Conservation (phyloP, 1,284 basidiomycete genomes). For the Leccinum olivaceoglutinosum region DNA sequence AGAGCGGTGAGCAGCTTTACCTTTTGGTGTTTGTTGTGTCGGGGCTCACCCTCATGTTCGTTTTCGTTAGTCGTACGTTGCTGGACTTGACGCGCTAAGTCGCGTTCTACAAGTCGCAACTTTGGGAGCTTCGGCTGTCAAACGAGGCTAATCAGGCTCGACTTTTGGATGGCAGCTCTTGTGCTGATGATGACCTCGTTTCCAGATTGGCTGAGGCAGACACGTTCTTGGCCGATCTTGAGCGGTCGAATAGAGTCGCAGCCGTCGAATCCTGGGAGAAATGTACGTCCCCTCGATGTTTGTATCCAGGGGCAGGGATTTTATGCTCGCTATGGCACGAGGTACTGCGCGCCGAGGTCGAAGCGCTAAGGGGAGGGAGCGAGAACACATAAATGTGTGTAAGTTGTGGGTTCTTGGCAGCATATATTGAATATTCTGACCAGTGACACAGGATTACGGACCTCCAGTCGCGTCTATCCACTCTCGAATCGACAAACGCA, state of each 20-base stretch:
- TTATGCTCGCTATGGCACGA: constrained; percentile 48
- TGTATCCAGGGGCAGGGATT: not conserved
- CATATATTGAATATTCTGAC: not conserved
- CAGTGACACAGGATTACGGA: constrained; percentile 57
- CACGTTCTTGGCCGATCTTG: constrained; percentile 88
- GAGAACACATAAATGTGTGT: constrained; percentile 68
- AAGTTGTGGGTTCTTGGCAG: not conserved
- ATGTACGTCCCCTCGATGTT: constrained; percentile 46
- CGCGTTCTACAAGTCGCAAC: constrained; percentile 78
- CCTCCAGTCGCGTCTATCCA: constrained; percentile 64
- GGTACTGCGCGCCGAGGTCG: constrained; percentile 88
- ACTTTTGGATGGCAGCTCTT: constrained; percentile 81
- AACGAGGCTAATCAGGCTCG: constrained; percentile 91
- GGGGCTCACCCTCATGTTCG: not conserved
- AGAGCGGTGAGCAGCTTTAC: constrained; percentile 58
- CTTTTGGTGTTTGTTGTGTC: not conserved
- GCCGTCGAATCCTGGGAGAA: constrained; percentile 80
- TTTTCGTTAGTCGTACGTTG: not conserved
- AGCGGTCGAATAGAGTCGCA: constrained; percentile 88
- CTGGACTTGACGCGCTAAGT: constrained; percentile 82
- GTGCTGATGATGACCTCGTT: constrained; percentile 88
- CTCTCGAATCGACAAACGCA: constrained; percentile 38
- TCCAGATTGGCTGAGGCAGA: constrained; percentile 88
- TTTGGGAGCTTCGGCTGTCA: constrained; percentile 83
- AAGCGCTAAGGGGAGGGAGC: constrained; percentile 76